These are phyloP conservation scores for Leccinum fibrillosum DNA, from an alignment of 768 basidiomycete genomes.

Conservation along the genomic window DNA sequence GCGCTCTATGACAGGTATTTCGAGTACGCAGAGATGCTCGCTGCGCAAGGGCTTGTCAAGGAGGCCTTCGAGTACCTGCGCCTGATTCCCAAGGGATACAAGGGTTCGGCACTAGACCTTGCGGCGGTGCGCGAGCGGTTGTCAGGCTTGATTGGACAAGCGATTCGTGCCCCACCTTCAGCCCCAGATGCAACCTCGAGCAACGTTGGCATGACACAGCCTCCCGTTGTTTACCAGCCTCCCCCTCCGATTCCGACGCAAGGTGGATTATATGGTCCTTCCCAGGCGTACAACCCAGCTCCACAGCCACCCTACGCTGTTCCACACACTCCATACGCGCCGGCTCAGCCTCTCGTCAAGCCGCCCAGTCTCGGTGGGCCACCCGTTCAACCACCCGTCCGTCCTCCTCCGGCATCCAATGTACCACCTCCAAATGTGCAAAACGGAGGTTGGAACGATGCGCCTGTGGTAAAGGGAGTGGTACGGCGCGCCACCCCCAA, in stretches of 20 bases:
- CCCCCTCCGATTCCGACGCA: slow-evolving; percentile 20
- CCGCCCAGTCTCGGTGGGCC: slow-evolving; percentile 40
- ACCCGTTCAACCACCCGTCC: slow-evolving; percentile 40
- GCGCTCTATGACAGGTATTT: slow-evolving; percentile 89
- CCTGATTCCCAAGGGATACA: slow-evolving; percentile 76
- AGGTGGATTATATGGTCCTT: slow-evolving; percentile 15
- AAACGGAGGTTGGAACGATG: slow-evolving; percentile 91
- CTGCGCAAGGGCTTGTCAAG: slow-evolving; percentile 83
- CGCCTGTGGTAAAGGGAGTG: slow-evolving; percentile 45
- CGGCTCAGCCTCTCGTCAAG: slow-evolving; percentile 33
- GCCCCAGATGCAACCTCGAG: slow-evolving; percentile 25
- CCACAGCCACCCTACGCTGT: neutral
- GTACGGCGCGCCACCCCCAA: slow-evolving; percentile 49
- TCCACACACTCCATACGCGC: slow-evolving; percentile 6
- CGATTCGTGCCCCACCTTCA: slow-evolving; percentile 26
- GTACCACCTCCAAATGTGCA: slow-evolving; percentile 64
- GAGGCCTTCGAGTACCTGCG: slow-evolving; percentile 79
- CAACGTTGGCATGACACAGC: slow-evolving; percentile 15
- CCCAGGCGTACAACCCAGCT: slow-evolving; percentile 28
- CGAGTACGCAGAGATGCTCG: slow-evolving; percentile 92
- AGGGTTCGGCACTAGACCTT: slow-evolving; percentile 50
- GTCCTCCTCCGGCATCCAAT: slow-evolving; percentile 39
- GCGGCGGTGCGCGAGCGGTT: slow-evolving; percentile 46
- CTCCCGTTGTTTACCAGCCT: neutral
- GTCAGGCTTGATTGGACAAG: slow-evolving; percentile 36